Evolutionary conservation across 495 filamentous ascomycete genomes (phyloP), one percentile per base, ranked within the genome.

Genomic region (Haplographium delicatum): DNA sequence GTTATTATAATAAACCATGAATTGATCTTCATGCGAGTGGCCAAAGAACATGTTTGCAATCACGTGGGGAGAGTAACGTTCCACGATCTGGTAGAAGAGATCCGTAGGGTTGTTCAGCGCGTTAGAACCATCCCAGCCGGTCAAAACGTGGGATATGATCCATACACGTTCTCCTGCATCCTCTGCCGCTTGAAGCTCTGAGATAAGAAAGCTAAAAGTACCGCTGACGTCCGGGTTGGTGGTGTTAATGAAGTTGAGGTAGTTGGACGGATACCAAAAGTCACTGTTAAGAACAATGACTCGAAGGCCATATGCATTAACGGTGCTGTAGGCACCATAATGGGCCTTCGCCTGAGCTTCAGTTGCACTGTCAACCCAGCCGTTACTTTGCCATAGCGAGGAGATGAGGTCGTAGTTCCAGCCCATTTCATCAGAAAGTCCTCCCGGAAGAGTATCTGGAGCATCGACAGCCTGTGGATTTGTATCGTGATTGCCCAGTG

Each of bases 401-500:
- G 63, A 46, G 13, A 65, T 52, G 25, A 63, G 60, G 18, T 63
- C 54, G 47, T 61, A 66, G 38, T 66, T 61, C 63, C 63, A 66
- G 13, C 42, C 18, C 42, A 50, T 49, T 10, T 18, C 11, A 23
- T 50, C 16, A 23, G 41, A 44, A 5, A 5, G 22, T 5, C 31
- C 31, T 9, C 13, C 23, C 10, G 13, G 7, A 7, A 47, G 33
- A 16, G 31, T 35, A 20, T 47, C 23, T 10, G 44, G 44, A 37
- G 44, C 9, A 23, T 15, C 19, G 5, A 4, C 19, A 4, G 26
- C 44, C 30, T 69, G 65, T 0, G 79, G 78, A 35, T 66, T 73
- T 3, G 70, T 70, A 50, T 81, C 79, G 55, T 82, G 79, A 55
- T 81, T 82, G 18, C 76, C 70, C 31, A 48, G 13, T 6, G 24